Conservation (phyloP, 306 rosid species). For the Dalbergia oliveri region DNA sequence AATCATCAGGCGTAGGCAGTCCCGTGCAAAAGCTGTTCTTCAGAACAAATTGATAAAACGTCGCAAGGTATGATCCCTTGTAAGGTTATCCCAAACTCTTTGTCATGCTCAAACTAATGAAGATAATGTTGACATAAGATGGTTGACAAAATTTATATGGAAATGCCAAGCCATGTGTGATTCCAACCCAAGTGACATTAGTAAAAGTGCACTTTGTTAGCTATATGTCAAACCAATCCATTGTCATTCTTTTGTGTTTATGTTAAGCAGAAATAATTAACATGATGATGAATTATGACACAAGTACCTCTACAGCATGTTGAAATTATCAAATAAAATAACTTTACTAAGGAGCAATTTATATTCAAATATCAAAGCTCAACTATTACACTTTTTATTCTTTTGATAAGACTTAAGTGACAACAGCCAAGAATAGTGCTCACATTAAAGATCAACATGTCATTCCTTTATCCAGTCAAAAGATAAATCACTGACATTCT, state of each 20-base stretch:
- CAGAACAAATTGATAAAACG: conserved; percentile 52
- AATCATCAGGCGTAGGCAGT: conserved; percentile 79
- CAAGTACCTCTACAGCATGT: not conserved
- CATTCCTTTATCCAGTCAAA: conserved; percentile 3
- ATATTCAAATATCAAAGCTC: not conserved
- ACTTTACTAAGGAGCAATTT: not conserved
- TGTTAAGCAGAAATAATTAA: not conserved
- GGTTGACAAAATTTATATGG: not conserved
- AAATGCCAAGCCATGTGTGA: conserved; percentile 7
- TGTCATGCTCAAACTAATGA: not conserved
- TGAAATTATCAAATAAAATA: not conserved
- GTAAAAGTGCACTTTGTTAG: not conserved
- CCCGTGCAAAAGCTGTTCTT: conserved; percentile 78
- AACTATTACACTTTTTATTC: conserved; percentile 1
- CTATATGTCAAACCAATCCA: not conserved
- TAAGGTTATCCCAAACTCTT: not conserved
- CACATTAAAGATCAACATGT: not conserved
- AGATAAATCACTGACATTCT: conserved; percentile 10
- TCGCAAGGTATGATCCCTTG: conserved; percentile 63
- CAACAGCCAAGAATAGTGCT: not conserved
- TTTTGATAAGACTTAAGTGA: too few relatives aligned
- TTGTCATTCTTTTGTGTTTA: not conserved
- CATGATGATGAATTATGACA: not conserved
- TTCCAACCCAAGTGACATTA: not conserved
- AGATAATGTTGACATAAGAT: conserved; percentile 24